phyloP scores from a whole-genome alignment of 352 stramenopile genomes.

The Pythium sukuiense region DNA sequence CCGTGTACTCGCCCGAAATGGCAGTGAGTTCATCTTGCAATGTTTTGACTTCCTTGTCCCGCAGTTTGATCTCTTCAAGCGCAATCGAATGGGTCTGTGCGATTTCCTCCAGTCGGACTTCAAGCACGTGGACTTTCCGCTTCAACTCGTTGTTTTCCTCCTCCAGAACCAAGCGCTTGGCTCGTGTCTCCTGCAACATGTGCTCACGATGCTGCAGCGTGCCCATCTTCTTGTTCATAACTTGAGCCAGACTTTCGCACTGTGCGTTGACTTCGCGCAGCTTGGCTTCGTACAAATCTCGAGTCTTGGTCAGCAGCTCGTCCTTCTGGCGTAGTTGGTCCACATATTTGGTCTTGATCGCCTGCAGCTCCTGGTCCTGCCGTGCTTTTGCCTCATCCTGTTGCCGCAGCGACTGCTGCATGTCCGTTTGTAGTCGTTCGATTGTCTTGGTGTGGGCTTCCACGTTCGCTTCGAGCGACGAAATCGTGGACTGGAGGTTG shows the following conservation, averaged over 20 bases:
- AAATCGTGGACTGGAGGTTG: slow-evolving; percentile 54
- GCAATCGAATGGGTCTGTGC: slow-evolving; percentile 59
- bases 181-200: slow-evolving; percentile 62
- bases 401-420: slow-evolving; percentile 54
- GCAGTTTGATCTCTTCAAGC: slow-evolving; percentile 59
- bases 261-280: slow-evolving; percentile 59
- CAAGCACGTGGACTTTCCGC: slow-evolving; percentile 73
- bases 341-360: slow-evolving; percentile 52
- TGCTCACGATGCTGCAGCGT: slow-evolving; percentile 69
- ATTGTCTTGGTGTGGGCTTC: slow-evolving; percentile 46
- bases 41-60: slow-evolving; percentile 53
- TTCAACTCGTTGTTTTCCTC: slow-evolving; percentile 79
- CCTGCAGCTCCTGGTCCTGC: slow-evolving; percentile 69
- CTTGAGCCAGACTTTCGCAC: slow-evolving; percentile 66
- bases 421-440: slow-evolving; percentile 55
- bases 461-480: slow-evolving; percentile 45
- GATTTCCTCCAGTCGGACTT: slow-evolving; percentile 77
- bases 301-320: slow-evolving; percentile 48
- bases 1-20: slow-evolving; percentile 68
- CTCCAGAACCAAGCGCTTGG: slow-evolving; percentile 54
- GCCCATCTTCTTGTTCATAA: slow-evolving; percentile 77
- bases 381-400: slow-evolving; percentile 58
- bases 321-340: slow-evolving; percentile 76
- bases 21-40: slow-evolving; percentile 64
- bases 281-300: slow-evolving; percentile 66